These are phyloP conservation scores for Fusarium begoniae DNA, from an alignment of 2,329 filamentous ascomycete genomes.

Conservation along the genomic window DNA sequence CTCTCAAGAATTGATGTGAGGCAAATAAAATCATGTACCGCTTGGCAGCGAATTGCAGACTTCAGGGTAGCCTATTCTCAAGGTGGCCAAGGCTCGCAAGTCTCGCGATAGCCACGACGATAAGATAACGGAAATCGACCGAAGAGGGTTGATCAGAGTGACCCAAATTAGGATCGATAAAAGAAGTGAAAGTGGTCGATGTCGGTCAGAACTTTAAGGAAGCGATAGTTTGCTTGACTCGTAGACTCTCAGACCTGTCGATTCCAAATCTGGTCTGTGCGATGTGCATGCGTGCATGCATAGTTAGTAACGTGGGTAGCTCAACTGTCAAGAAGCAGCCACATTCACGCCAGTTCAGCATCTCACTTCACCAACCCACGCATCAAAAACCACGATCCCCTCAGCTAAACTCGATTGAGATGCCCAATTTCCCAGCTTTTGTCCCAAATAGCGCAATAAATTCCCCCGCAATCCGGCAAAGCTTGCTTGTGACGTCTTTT, in stretches of 20 bases:
- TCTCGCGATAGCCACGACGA: not conserved
- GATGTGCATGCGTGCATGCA: not conserved
- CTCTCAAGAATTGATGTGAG: not conserved
- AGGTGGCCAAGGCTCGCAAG: not conserved
- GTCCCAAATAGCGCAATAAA: not conserved
- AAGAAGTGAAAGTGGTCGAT: not conserved
- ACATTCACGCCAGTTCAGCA: not conserved
- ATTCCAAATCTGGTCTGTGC: not conserved
- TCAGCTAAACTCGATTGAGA: not conserved
- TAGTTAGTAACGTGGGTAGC: not conserved
- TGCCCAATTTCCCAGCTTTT: not conserved
- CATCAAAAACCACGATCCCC: not conserved
- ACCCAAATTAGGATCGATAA: not conserved
- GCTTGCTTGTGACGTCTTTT: not conserved
- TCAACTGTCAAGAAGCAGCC: not conserved
- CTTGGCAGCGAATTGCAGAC: not conserved
- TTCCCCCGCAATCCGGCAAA: conserved; percentile 1
- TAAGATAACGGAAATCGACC: not conserved
- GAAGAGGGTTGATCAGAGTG: not conserved
- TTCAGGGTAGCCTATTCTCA: not conserved
- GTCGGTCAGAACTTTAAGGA: not conserved
- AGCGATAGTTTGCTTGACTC: not conserved
- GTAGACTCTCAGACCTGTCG: not conserved
- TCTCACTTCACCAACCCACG: not conserved
- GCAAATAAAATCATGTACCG: not conserved